Percentiles rank a stretch among this genome's conserved stretches.
These are phyloP conservation scores for Venturia aucupariae DNA, from an alignment of 2,329 filamentous ascomycete genomes.

Conservation along the genomic window DNA sequence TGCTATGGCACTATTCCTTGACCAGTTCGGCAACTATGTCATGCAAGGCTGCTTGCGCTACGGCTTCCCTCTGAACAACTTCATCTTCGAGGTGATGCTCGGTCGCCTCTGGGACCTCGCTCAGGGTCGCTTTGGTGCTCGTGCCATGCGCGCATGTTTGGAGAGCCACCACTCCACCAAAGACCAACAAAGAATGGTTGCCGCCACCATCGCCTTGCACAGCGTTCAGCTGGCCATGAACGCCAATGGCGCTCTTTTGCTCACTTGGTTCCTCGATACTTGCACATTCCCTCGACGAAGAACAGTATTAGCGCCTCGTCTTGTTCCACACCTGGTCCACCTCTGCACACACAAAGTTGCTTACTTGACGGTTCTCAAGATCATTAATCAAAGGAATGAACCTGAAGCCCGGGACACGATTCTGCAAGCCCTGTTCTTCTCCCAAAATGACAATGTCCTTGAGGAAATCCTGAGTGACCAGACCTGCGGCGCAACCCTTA, in stretches of 20 bases:
- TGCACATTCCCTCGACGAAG: slow-evolving; percentile 91
- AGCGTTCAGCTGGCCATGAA: slow-evolving; percentile 95
- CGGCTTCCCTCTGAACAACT: slow-evolving; percentile 79
- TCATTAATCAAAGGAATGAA: slow-evolving; percentile 96
- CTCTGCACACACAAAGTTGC: slow-evolving; percentile 98
- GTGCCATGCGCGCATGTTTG: slow-evolving; percentile 92
- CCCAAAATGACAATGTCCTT: slow-evolving; percentile 71
- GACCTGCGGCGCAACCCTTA: slow-evolving; percentile 84
- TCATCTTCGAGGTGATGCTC: slow-evolving; percentile 97
- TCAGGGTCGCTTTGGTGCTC: slow-evolving; percentile 87
- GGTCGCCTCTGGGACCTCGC: slow-evolving; percentile 87
- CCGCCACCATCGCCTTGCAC: slow-evolving; percentile 89
- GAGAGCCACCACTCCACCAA: slow-evolving; percentile 94
- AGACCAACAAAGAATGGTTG: slow-evolving; percentile 90
- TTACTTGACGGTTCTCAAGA: slow-evolving; percentile 92
- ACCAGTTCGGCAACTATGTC: slow-evolving; percentile 98
- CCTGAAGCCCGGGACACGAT: slow-evolving; percentile 85
- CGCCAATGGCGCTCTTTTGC: slow-evolving; percentile 81
- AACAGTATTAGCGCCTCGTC: slow-evolving; percentile 80
- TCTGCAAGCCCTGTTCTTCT: slow-evolving; percentile 86
- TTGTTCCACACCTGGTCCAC: slow-evolving; percentile 88
- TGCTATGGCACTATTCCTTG: slow-evolving; percentile 83
- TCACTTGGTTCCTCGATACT: slow-evolving; percentile 97
- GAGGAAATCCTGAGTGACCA: slow-evolving; percentile 89
- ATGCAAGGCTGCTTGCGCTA: slow-evolving; percentile 94